Percentiles rank a stretch among this genome's conserved stretches.
phyloP scores from a whole-genome alignment of 345 rosid species.

The Populus alba region DNA sequence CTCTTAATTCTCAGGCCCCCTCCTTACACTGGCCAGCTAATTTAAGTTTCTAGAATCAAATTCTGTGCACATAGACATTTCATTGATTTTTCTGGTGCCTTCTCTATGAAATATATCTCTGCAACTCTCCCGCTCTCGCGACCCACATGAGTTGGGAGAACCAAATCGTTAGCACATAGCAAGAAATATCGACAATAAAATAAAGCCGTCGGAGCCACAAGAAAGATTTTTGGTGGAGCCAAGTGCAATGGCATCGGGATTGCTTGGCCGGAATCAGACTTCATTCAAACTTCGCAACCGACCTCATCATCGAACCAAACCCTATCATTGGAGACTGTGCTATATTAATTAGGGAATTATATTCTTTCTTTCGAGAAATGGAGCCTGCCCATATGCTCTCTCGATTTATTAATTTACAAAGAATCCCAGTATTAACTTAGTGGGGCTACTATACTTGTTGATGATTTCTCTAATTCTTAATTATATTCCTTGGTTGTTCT shows the following conservation, averaged over 20 bases:
- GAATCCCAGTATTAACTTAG: not conserved
- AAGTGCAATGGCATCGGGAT: conserved; percentile 25
- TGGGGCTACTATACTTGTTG: not conserved
- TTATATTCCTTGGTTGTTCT: not conserved
- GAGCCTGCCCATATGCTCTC: conserved; percentile 5
- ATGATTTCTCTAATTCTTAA: not conserved
- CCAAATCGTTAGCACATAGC: not conserved
- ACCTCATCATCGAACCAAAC: conserved; percentile 25
- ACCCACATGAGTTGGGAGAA: not conserved
- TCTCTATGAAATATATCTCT: too few species aligned
- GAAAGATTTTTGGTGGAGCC: not conserved
- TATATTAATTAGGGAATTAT: conserved; percentile 2
- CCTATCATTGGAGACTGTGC: conserved; percentile 21
- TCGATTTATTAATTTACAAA: not conserved
- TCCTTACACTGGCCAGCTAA: too few species aligned
- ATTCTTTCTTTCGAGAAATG: not conserved
- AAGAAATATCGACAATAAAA: not conserved
- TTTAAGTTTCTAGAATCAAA: too few species aligned
- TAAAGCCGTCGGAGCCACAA: not conserved
- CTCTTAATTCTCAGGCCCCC: too few species aligned
- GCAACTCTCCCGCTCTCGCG: not conserved
- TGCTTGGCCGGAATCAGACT: not conserved
- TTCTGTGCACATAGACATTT: too few species aligned
- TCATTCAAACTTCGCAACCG: conserved; percentile 18
- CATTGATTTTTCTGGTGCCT: too few species aligned